Evolutionary conservation across 78 protist species (phyloP), one percentile per base, ranked within the genome.

Genomic region (Dictyostelium intermedium): DNA sequence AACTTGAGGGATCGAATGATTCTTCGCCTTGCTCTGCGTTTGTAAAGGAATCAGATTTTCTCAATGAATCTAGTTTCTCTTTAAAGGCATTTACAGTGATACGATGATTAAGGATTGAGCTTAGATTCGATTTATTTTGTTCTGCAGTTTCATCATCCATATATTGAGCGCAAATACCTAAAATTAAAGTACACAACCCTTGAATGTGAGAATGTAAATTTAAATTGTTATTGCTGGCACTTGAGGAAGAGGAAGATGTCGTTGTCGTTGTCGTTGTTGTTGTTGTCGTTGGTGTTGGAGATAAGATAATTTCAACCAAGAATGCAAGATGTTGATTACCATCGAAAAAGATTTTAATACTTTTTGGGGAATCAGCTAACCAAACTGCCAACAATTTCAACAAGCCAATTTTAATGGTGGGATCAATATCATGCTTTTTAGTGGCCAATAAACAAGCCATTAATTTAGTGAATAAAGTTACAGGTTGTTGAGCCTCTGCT

Each of bases 31-130:
- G 93, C 14, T 92, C 96, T 1, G 96, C 91, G 3, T 72, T 70
- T 41, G 63, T 84, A 37, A 92, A 92, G 8, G 53, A 35, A 53
- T 92, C 96, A 37, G 96, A 73, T 84, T 92, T 92, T 50, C 91
- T 34, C 14, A 92, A 25, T 11, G 20, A 3, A 53, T 92, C 96
- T 34, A 92, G 16, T 77, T 78, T 73, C 10, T 80, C 87, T 53
- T 61, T 83, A 72, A 92, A 92, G 34, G 69, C 27, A 43, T 84
- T 86, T 9, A 92, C 13, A 20, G 92, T 91, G 20, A 92, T 92
- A 39, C 96, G 61, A 32, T 72, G 85, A 43, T 69, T 83, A 81
- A 92, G 84, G 91, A 92, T 92, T 37, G 87, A 78, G 23, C 35
- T 84, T 13, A 91, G 84, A 78, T 84, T 91, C 3, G 85, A 56